phyloP scores from a whole-genome alignment of 495 filamentous ascomycete species.

The Lepraria neglecta region DNA sequence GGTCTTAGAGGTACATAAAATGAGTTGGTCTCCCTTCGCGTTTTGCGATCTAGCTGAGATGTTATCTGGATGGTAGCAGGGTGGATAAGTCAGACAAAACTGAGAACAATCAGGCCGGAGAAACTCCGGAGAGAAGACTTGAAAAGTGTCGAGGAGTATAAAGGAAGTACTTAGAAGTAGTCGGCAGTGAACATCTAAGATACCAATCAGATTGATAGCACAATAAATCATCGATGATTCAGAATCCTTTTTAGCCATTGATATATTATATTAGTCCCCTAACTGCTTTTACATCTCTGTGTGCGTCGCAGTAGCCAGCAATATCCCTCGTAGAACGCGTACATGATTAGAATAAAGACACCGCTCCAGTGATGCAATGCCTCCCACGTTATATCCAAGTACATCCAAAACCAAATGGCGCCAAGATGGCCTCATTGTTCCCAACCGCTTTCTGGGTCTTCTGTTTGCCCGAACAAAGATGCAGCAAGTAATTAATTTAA shows the following conservation, averaged over 20 bases:
- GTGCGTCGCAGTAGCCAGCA: conserved; percentile 6
- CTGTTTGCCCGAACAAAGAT: background rate
- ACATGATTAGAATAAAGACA: conserved; percentile 9
- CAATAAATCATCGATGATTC: background rate
- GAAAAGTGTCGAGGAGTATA: too few relatives aligned
- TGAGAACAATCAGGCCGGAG: too few relatives aligned
- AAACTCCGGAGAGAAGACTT: too few relatives aligned
- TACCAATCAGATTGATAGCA: background rate
- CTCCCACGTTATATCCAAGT: conserved; percentile 5
- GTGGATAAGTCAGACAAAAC: too few relatives aligned
- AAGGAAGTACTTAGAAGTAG: background rate
- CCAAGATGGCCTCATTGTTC: background rate
- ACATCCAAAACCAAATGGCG: background rate
- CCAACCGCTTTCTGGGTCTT: background rate
- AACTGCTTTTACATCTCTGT: conserved; percentile 1
- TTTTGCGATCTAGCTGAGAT: too few relatives aligned
- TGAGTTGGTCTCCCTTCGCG: too few relatives aligned
- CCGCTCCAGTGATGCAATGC: conserved; percentile 7
- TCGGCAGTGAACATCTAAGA: background rate
- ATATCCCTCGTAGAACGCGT: conserved; percentile 1
- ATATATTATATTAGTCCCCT: background rate
- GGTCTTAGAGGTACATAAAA: too few relatives aligned
- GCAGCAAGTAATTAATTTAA: conserved; percentile 4
- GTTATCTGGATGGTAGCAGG: too few relatives aligned
- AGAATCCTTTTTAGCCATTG: background rate